Conservation (phyloP, 768 basidiomycete genomes). For the Lactifluus volemus region DNA sequence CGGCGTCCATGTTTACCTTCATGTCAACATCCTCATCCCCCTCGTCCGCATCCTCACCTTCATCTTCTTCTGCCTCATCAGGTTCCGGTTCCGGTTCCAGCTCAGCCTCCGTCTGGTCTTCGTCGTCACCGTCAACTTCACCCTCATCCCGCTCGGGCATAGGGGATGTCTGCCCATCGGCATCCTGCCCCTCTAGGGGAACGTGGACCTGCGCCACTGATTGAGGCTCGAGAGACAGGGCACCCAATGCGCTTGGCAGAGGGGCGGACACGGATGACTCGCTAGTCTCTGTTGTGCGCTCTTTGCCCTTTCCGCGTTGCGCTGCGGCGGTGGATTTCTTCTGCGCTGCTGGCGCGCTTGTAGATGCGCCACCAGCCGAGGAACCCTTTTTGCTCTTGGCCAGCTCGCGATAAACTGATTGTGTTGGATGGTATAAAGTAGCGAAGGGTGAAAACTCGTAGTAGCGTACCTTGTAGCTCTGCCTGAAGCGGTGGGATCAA, state of each 20-base stretch:
- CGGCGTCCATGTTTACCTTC: slow-evolving; percentile 1
- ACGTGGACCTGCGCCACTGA: slow-evolving; percentile 13
- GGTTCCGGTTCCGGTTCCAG: not conserved
- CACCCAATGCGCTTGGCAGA: not conserved
- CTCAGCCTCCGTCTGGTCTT: slow-evolving; percentile 7
- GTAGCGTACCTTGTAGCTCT: slow-evolving; percentile 52
- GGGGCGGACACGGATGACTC: slow-evolving; percentile 19
- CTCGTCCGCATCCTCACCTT: not conserved
- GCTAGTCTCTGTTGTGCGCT: not conserved
- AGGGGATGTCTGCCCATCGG: slow-evolving; percentile 23
- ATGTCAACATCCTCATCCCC: slow-evolving; percentile 8
- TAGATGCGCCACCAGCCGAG: slow-evolving; percentile 13
- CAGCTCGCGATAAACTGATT: slow-evolving; percentile 54
- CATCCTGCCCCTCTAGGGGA: not conserved
- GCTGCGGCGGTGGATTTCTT: not conserved
- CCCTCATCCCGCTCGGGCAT: slow-evolving; percentile 21
- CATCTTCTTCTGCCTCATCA: slow-evolving; percentile 1
- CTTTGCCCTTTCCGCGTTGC: slow-evolving; percentile 17
- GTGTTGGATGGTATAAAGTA: not conserved
- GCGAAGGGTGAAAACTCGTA: not conserved
- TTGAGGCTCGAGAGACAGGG: slow-evolving; percentile 22
- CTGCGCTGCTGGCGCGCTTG: slow-evolving; percentile 21
- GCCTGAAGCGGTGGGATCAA: slow-evolving; percentile 51
- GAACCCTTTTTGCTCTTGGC: slow-evolving; percentile 51
- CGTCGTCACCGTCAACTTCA: slow-evolving; percentile 26